These are phyloP conservation scores for Hyparrhenia diplandra DNA, from an alignment of 176 grass and related monocot species.

Conservation along the genomic window DNA sequence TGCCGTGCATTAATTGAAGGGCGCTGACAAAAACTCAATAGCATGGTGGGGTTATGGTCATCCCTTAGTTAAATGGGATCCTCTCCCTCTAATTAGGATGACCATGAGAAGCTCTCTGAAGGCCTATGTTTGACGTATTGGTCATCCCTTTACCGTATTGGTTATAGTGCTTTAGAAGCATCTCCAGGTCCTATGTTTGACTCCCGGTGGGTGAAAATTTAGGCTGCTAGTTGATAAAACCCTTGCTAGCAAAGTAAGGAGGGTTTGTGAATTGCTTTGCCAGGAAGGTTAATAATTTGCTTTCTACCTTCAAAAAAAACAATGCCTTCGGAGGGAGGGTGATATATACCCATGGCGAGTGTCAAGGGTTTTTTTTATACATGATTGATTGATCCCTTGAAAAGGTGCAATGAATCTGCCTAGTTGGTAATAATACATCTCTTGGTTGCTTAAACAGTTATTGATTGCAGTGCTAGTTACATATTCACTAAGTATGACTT, in stretches of 20 bases:
- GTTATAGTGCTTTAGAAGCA: neutral
- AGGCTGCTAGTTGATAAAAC: neutral
- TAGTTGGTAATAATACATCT: neutral
- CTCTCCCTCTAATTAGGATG: neutral
- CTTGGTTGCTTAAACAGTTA: neutral
- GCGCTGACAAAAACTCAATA: neutral
- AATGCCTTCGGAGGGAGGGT: neutral
- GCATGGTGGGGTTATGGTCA: neutral
- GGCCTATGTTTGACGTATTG: too few species aligned
- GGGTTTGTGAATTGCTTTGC: neutral
- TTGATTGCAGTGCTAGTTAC: neutral
- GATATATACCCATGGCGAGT: neutral
- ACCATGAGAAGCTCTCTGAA: neutral
- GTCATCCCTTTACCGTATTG: neutral
- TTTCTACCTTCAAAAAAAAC: neutral
- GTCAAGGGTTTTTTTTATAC: neutral
- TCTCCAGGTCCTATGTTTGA: neutral
- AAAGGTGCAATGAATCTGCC: neutral
- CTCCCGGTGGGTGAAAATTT: neutral
- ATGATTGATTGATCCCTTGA: neutral
- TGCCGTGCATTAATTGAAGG: too few species aligned
- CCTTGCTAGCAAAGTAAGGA: neutral
- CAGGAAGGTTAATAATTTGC: neutral
- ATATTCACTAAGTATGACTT: neutral
- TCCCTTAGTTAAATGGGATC: constrained; percentile 3